Evolutionary conservation across 108 stramenopile species (phyloP).

Genomic region (Skeletonema potamos): DNA sequence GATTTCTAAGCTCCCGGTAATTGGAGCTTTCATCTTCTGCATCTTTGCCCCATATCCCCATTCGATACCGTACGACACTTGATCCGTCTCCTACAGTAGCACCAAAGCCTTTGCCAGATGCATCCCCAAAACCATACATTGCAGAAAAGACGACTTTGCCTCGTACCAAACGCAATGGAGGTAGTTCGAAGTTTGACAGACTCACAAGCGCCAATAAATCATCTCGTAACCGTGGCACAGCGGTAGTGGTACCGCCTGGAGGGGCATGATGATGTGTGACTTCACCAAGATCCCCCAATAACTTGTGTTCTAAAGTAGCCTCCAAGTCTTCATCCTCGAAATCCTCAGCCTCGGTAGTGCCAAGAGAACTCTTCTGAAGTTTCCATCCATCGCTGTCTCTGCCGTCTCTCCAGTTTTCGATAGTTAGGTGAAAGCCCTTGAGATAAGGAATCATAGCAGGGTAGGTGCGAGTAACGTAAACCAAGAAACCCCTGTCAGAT

Average conservation of each 20-base stretch:
- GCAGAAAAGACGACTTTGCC: conserved; percentile 4
- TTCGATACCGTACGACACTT: neutral
- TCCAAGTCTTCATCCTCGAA: neutral
- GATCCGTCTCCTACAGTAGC: neutral
- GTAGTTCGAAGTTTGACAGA: neutral
- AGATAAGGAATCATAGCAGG: conserved; percentile 41
- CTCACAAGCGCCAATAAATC: conserved; percentile 23
- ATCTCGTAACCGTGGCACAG: conserved; percentile 16
- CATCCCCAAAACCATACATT: conserved; percentile 52
- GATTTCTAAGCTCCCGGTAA: conserved; percentile 29
- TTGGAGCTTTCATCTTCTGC: conserved; percentile 5
- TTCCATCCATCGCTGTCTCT: conserved; percentile 56
- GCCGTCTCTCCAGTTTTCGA: conserved; percentile 34
- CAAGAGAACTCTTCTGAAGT: neutral
- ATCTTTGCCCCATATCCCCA: conserved; percentile 15
- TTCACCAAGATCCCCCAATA: neutral
- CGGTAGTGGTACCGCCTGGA: conserved; percentile 8
- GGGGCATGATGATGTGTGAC: neutral
- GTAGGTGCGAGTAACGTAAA: conserved; percentile 45
- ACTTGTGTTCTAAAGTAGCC: neutral
- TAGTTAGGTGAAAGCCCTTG: conserved; percentile 48
- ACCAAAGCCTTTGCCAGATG: conserved; percentile 46
- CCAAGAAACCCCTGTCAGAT: conserved; percentile 42
- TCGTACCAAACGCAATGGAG: conserved; percentile 14
- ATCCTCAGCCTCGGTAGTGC: neutral